Conservation (phyloP, 2,329 filamentous ascomycete genomes). For the Cladosporium halotolerans region DNA sequence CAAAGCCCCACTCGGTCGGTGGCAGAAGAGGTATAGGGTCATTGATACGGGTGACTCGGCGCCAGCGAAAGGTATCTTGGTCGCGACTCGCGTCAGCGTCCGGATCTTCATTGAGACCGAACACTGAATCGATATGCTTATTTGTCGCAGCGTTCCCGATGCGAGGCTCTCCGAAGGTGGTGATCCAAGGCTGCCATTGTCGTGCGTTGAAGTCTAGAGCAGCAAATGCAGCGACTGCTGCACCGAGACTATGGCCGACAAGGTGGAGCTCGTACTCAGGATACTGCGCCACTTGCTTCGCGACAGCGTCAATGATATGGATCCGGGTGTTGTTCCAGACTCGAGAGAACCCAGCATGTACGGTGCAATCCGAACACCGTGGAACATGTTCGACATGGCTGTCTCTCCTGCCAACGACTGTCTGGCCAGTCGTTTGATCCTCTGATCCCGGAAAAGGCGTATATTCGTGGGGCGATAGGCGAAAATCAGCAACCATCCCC, state of each 20-base stretch:
- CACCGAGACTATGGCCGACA: constrained; percentile 86
- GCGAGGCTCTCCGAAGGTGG: constrained; percentile 86
- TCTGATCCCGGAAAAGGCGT: constrained; percentile 66
- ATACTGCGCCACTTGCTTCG: constrained; percentile 53
- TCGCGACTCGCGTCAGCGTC: constrained; percentile 18
- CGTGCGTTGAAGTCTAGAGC: constrained; percentile 70
- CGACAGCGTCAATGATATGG: constrained; percentile 61
- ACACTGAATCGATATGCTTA: constrained; percentile 48
- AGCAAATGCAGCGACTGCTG: constrained; percentile 82
- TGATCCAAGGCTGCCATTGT: constrained; percentile 69
- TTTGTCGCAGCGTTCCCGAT: constrained; percentile 51
- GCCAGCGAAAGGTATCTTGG: constrained; percentile 43
- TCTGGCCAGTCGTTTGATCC: constrained; percentile 33
- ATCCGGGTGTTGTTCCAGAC: constrained; percentile 74
- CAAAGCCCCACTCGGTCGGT: constrained; percentile 79
- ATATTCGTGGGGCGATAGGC: constrained; percentile 83
- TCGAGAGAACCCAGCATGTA: constrained; percentile 81
- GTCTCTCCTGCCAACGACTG: constrained; percentile 45
- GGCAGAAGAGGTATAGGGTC: constrained; percentile 88
- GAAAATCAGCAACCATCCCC: constrained; percentile 85
- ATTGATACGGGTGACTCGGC: constrained; percentile 74
- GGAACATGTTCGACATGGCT: constrained; percentile 23
- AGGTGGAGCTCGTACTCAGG: constrained; percentile 69
- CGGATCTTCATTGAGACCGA: constrained; percentile 33
- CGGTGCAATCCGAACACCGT: constrained; percentile 77